Conservation (phyloP, 1,284 basidiomycete genomes). For the Inonotus obliquus region DNA sequence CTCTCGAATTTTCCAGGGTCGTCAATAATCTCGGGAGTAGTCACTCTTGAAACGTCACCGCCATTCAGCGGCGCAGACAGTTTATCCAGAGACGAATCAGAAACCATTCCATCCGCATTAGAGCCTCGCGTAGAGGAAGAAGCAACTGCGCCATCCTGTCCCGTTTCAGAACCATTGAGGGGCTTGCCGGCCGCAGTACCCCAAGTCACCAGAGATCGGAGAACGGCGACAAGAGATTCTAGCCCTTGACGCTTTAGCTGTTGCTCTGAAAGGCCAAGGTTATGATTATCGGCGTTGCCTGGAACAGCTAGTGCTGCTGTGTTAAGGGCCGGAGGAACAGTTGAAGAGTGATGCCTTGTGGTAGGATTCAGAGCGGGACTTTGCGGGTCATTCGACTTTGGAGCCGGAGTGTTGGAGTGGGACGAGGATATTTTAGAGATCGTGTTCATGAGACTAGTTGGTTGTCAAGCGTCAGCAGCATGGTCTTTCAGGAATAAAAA, state of each 20-base stretch:
- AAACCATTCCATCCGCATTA: conserved; percentile 44
- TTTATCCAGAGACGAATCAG: conserved; percentile 51
- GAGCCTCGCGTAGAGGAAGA: conserved; percentile 48
- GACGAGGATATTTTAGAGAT: conserved; percentile 86
- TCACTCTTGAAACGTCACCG: conserved; percentile 51
- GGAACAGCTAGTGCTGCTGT: conserved; percentile 67
- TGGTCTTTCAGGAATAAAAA: conserved; percentile 7
- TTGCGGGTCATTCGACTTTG: conserved; percentile 50
- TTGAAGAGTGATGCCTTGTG: conserved; percentile 38
- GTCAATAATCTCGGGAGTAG: conserved; percentile 76
- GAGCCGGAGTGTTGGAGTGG: conserved; percentile 50
- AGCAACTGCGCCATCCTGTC: conserved; percentile 37
- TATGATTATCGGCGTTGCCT: conserved; percentile 59
- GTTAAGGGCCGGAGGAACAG: conserved; percentile 58
- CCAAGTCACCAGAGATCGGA: conserved; percentile 89
- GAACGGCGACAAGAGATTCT: conserved; percentile 83
- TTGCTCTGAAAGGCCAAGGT: conserved; percentile 69
- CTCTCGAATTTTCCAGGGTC: conserved; percentile 94
- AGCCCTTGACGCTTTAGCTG: conserved; percentile 85
- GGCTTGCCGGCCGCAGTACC: conserved; percentile 59
- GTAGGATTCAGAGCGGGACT: conserved; percentile 58
- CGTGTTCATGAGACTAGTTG: conserved; percentile 80
- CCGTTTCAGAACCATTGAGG: conserved; percentile 36
- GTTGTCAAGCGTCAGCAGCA: not conserved
- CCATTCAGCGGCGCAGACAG: conserved; percentile 40